Evolutionary conservation across 352 stramenopile species (phyloP).

Genomic region (Paralagenidium karlingii): DNA sequence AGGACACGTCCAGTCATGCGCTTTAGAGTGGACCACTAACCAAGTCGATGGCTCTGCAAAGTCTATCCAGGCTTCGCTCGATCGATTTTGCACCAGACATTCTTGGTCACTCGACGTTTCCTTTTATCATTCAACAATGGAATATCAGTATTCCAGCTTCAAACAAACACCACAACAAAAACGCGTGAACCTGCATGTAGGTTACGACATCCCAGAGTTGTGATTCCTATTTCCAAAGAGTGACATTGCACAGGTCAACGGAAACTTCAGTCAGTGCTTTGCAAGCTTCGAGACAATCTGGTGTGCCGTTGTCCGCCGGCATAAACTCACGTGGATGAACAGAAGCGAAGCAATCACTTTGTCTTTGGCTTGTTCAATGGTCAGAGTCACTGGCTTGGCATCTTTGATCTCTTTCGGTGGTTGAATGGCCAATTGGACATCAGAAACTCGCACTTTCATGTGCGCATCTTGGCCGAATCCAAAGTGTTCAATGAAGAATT

Average conservation of each 20-base stretch:
- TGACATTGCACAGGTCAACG: too few relatives aligned
- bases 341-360: conserved; percentile 29
- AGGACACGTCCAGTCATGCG: conserved; percentile 2
- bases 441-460: conserved; percentile 57
- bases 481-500: conserved; percentile 88
- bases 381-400: not conserved
- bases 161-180: too few relatives aligned
- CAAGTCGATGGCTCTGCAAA: conserved; percentile 37
- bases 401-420: conserved; percentile 2
- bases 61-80: conserved; percentile 43
- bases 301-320: too few relatives aligned
- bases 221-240: too few relatives aligned
- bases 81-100: conserved; percentile 35
- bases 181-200: too few relatives aligned
- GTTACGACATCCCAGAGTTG: too few relatives aligned
- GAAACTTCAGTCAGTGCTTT: too few relatives aligned
- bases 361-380: not conserved
- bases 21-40: conserved; percentile 9
- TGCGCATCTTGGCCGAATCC: conserved; percentile 53
- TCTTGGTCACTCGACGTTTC: conserved; percentile 6
- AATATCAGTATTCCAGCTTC: too few relatives aligned
- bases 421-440: conserved; percentile 20
- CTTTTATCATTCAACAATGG: too few relatives aligned
- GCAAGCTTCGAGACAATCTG: too few relatives aligned
- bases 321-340: conserved; percentile 43